Conservation (phyloP, 139 green algal genomes). For the Limnomonas spitsbergensis region DNA sequence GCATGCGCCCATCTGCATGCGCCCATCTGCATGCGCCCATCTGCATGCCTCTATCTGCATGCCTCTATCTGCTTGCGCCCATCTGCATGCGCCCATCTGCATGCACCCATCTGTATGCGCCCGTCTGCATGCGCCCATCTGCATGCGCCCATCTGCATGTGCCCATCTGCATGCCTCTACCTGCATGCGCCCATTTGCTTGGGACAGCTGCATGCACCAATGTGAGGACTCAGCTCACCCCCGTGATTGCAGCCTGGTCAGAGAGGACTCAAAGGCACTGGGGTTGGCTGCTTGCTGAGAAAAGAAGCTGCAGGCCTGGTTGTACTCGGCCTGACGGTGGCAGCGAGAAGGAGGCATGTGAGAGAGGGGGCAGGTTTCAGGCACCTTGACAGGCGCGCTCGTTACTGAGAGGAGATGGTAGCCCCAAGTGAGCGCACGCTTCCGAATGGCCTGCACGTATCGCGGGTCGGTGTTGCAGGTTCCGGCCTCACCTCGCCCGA, state of each 20-base stretch:
- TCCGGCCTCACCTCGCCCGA: background rate
- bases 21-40: too few relatives aligned
- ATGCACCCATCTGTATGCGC: too few relatives aligned
- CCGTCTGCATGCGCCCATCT: too few relatives aligned
- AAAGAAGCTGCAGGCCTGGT: conserved; percentile 1
- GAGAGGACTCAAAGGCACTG: background rate
- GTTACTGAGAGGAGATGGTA: background rate
- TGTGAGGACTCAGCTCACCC: background rate
- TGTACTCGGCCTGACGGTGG: conserved; percentile 11
- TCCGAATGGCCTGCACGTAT: background rate
- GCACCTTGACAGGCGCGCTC: background rate
- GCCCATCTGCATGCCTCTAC: too few relatives aligned
- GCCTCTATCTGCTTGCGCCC: too few relatives aligned
- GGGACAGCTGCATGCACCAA: background rate
- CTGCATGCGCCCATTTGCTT: background rate
- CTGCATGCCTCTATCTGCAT: too few relatives aligned
- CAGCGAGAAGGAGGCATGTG: background rate
- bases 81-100: too few relatives aligned
- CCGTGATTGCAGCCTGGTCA: conserved; percentile 13
- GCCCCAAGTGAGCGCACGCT: background rate
- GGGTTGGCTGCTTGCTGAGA: background rate
- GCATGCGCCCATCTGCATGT: too few relatives aligned
- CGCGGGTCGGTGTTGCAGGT: background rate
- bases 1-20: too few relatives aligned
- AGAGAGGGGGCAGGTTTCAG: background rate